Evolutionary conservation across 2,329 filamentous ascomycete species (phyloP).

Genomic region (Alternaria hordeiaustralica): DNA sequence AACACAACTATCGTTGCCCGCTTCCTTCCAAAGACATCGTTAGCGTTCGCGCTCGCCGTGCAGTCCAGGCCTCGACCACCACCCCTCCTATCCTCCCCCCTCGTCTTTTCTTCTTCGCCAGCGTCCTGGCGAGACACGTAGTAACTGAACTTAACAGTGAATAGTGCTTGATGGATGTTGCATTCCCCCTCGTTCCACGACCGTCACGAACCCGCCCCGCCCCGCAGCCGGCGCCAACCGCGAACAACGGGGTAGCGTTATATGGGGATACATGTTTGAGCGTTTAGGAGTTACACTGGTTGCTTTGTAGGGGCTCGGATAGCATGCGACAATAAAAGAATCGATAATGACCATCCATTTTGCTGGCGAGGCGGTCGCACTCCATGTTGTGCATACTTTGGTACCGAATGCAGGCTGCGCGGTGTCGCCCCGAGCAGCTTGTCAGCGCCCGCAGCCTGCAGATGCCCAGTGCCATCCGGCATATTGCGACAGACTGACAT

Average conservation of each 20-base stretch:
- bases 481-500: not conserved
- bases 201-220: slow-evolving; percentile 3
- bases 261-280: slow-evolving; percentile 4
- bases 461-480: not conserved
- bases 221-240: slow-evolving; percentile 1
- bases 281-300: slow-evolving; percentile 14
- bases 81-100: not conserved
- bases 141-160: slow-evolving; percentile 32
- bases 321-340: slow-evolving; percentile 10
- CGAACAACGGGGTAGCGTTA: slow-evolving; percentile 2
- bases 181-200: slow-evolving; percentile 10
- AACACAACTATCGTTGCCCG: slow-evolving; percentile 1
- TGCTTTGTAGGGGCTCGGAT: slow-evolving; percentile 1
- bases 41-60: not conserved
- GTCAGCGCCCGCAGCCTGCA: not conserved
- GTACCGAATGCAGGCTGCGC: not conserved
- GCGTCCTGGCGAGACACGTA: slow-evolving; percentile 8
- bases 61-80: not conserved
- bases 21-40: not conserved
- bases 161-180: slow-evolving; percentile 27
- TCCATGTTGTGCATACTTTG: not conserved
- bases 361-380: not conserved
- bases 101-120: slow-evolving; percentile 1
- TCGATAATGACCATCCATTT: slow-evolving; percentile 1
- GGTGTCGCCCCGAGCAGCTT: not conserved